phyloP scores from a whole-genome alignment of 805 yeast genomes.

The Schwanniomyces pseudopolymorphus region DNA sequence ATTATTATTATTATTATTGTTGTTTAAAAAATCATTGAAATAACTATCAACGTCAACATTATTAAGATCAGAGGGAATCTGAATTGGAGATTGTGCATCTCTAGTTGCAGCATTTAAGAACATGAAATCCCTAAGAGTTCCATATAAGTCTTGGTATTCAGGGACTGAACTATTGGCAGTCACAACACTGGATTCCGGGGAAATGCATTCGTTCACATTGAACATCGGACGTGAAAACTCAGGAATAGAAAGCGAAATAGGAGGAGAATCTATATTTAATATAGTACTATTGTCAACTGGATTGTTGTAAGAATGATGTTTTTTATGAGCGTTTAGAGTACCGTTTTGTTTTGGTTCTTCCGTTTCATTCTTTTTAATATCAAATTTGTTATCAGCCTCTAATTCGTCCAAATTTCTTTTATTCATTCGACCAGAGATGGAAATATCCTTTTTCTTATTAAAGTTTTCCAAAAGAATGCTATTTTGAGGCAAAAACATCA shows the following conservation, averaged over 20 bases:
- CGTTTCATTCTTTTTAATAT: not conserved
- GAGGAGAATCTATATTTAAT: no score
- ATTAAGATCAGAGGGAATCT: not conserved
- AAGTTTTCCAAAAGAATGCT: not conserved
- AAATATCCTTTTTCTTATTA: not conserved
- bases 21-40: not conserved
- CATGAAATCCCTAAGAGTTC: not conserved
- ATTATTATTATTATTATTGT: not conserved
- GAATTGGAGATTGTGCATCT: not conserved
- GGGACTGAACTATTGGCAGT: not conserved
- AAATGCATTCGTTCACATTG: not conserved
- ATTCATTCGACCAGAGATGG: not conserved
- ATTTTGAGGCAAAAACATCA: not conserved
- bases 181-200: not conserved
- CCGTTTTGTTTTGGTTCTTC: not conserved
- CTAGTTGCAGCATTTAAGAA: constrained; percentile 1
- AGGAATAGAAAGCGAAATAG: not conserved
- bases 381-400: not conserved
- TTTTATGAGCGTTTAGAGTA: not conserved
- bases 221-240: not conserved
- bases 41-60: not conserved
- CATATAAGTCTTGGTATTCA: constrained; percentile 2
- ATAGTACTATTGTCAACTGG: not conserved
- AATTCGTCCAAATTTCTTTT: not conserved
- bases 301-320: not conserved